phyloP scores from a whole-genome alignment of 129 eudicot species.

The Flaveria robusta region DNA sequence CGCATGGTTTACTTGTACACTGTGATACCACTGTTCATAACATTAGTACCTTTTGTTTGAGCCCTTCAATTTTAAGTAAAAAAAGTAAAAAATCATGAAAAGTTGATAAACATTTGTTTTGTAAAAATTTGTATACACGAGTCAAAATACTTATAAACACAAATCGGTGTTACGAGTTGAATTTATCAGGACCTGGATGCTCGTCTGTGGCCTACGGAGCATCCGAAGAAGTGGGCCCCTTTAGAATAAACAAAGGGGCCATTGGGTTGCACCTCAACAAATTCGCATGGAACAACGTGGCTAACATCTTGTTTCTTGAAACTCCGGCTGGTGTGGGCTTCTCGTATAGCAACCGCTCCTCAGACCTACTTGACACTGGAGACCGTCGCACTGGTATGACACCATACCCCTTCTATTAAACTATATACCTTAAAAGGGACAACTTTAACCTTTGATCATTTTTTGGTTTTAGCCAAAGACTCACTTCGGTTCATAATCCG shows the following conservation, averaged over 20 bases:
- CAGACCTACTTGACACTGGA: slow-evolving; percentile 84
- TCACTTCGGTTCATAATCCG: slow-evolving; percentile 65
- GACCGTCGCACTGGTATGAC: slow-evolving; percentile 80
- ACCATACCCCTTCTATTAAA: not conserved
- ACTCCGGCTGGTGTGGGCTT: slow-evolving; percentile 99
- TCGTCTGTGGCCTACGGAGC: slow-evolving; percentile 98
- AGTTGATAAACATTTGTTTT: too few species aligned
- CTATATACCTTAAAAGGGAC: not conserved
- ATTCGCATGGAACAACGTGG: slow-evolving; percentile 81
- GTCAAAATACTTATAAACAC: too few species aligned
- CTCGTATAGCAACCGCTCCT: slow-evolving; percentile 78
- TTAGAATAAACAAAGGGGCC: slow-evolving; percentile 72
- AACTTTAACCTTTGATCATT: not conserved
- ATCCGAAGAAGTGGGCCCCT: slow-evolving; percentile 97
- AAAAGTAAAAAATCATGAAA: too few species aligned
- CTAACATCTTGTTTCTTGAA: slow-evolving; percentile 86
- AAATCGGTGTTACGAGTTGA: not conserved
- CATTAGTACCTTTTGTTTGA: not conserved
- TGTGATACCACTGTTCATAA: not conserved
- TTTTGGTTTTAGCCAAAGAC: slow-evolving; percentile 63
- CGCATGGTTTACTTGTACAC: slow-evolving; percentile 26
- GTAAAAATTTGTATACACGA: too few species aligned
- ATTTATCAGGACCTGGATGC: slow-evolving; percentile 80
- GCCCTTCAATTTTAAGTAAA: too few species aligned
- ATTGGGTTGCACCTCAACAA: slow-evolving; percentile 72